phyloP scores from a whole-genome alignment of 1,284 basidiomycete genomes.

The Ganoderma resinaceum region DNA sequence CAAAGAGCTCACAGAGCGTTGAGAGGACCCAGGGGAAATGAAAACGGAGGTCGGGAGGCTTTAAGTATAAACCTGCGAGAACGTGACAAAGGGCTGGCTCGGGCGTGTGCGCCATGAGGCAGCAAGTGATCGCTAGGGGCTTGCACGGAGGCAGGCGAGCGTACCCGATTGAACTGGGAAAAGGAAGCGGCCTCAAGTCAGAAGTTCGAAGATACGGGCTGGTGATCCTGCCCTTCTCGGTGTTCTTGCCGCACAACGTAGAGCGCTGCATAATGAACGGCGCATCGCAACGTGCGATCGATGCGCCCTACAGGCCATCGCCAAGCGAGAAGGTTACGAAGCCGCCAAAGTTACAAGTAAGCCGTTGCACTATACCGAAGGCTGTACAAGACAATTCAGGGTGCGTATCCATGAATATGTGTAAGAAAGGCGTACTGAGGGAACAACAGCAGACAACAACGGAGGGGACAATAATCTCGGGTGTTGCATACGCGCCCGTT shows the following conservation, averaged over 20 bases:
- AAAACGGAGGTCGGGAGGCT: constrained; percentile 29
- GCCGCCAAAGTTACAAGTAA: neutral
- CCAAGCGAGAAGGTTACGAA: neutral
- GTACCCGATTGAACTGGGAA: constrained; percentile 28
- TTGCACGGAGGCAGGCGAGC: constrained; percentile 26
- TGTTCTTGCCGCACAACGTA: constrained; percentile 28
- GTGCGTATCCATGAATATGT: constrained; percentile 14
- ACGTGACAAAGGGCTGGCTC: constrained; percentile 42
- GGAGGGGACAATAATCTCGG: constrained; percentile 15
- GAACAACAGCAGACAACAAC: constrained; percentile 1
- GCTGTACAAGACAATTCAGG: constrained; percentile 3
- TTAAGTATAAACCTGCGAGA: constrained; percentile 39
- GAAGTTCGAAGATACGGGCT: constrained; percentile 32
- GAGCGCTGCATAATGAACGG: constrained; percentile 27
- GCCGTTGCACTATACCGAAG: neutral
- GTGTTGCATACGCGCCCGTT: constrained; percentile 1
- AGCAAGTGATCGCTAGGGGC: constrained; percentile 34
- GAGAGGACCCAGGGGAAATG: constrained; percentile 33
- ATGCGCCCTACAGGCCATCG: constrained; percentile 14
- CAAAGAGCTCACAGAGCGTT: constrained; percentile 34
- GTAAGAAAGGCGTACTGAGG: constrained; percentile 9
- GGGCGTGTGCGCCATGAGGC: constrained; percentile 48
- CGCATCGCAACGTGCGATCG: constrained; percentile 28
- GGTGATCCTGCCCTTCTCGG: constrained; percentile 33
- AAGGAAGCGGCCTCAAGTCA: constrained; percentile 27